Evolutionary conservation across 108 stramenopile genomes (phyloP), one percentile per base, ranked within the genome.

Genomic region (Aureococcus anophagefferens): DNA sequence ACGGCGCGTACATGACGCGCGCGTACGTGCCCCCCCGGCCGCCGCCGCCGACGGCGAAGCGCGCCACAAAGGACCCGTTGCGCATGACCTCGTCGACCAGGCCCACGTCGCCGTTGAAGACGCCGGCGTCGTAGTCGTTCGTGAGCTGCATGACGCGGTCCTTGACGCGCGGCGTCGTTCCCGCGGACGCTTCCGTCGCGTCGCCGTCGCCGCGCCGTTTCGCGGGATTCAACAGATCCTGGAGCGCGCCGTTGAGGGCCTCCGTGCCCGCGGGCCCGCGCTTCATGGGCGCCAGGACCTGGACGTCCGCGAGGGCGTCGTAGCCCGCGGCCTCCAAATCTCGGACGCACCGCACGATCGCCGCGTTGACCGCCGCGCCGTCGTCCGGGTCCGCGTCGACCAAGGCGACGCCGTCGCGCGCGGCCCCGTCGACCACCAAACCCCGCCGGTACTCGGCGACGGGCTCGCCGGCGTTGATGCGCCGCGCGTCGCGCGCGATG

Each of bases 101-200:
- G 34, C 70, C 72, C 3, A 67, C 31, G 46, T 72, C 40, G 0
- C 72, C 72, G 65, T 72, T 72, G 30, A 66, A 36, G 34, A 72
- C 72, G 30, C 65, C 46, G 32, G 13, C 29, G 28, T 33, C 33
- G 46, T 72, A 72, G 66, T 65, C 36, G 45, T 72, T 72, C 0
- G 0, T 14, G 16, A 37, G 32, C 33, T 72, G 72, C 45, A 72
- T 66, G 25, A 72, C 66, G 13, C 35, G 65, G 34, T 72, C 72
- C 4, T 31, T 4, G 4, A 29, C 13, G 28, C 40, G 5, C 16
- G 9, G n/a, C n/a, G 62, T 62, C 62, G 21, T 4, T 5, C 5
- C 5, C 18, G 64, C 29, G 16, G 32, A 33, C 4, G 0, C 70
- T 29, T 37, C 30, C 9, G 35, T 9, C 7, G 3, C 66, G 4